Percentiles rank a stretch among this genome's conserved stretches.
These are phyloP conservation scores for Tagetes patula DNA, from an alignment of 129 eudicot genomes.

Conservation along the genomic window DNA sequence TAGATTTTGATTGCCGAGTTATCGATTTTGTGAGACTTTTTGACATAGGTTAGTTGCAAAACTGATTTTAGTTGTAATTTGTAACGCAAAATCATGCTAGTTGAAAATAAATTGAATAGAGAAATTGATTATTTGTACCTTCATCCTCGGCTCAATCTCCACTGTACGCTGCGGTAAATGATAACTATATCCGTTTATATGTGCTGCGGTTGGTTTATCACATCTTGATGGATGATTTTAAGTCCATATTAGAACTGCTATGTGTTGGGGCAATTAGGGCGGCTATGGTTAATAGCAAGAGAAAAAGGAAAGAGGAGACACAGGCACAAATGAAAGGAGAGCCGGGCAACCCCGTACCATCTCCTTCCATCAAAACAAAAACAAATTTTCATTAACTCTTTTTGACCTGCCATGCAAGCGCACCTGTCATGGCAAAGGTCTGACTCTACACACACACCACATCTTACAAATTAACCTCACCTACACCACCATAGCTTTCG, in stretches of 20 bases:
- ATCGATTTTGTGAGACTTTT: too few relatives aligned
- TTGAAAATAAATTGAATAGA: neutral
- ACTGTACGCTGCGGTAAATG: neutral
- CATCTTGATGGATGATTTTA: neutral
- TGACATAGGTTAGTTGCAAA: too few relatives aligned
- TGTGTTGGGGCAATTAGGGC: neutral
- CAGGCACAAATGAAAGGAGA: conserved; percentile 56
- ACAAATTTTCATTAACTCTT: conserved; percentile 31
- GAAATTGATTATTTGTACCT: conserved; percentile 22
- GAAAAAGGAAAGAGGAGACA: neutral
- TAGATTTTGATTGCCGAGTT: too few relatives aligned
- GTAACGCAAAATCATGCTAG: neutral
- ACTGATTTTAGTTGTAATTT: too few relatives aligned
- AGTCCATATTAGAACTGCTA: neutral
- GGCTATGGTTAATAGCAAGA: neutral
- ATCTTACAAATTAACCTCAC: conserved; percentile 32
- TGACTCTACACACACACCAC: conserved; percentile 28
- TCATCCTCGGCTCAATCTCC: conserved; percentile 16
- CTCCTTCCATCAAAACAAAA: conserved; percentile 65
- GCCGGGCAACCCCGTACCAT: conserved; percentile 82
- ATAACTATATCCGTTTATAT: neutral
- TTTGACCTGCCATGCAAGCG: conserved; percentile 98
- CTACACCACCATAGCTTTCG: conserved; percentile 1
- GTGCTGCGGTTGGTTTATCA: conserved; percentile 2
- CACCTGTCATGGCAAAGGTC: conserved; percentile 99